Conservation (phyloP, 345 rosid species). For the Lepidium africanum region DNA sequence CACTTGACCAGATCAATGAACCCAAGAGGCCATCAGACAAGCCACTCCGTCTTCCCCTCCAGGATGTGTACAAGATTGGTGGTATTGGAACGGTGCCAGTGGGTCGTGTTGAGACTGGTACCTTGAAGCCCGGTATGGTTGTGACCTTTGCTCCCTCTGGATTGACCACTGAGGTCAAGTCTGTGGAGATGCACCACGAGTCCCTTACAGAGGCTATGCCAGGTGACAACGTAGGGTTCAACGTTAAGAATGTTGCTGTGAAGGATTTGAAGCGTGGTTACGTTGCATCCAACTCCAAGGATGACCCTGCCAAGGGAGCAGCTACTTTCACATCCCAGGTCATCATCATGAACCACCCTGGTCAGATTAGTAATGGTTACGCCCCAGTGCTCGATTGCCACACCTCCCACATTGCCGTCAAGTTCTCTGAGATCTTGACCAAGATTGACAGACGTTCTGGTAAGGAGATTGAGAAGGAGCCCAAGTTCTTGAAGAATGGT, state of each 20-base stretch:
- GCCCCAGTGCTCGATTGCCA: constrained; percentile 92
- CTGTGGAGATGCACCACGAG: constrained; percentile 94
- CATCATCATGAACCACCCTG: constrained; percentile 93
- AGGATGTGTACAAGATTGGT: constrained; percentile 63
- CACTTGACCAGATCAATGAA: constrained; percentile 43
- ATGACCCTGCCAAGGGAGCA: constrained; percentile 77
- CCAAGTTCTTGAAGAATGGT: constrained; percentile 63
- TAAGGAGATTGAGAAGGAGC: constrained; percentile 80
- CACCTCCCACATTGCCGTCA: constrained; percentile 82
- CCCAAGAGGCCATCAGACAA: constrained; percentile 89
- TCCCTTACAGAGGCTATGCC: constrained; percentile 75
- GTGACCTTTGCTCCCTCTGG: constrained; percentile 74
- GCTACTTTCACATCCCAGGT: constrained; percentile 79
- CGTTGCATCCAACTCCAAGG: constrained; percentile 86
- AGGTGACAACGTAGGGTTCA: constrained; percentile 78
- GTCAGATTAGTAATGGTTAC: constrained; percentile 80
- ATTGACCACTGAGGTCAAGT: constrained; percentile 77
- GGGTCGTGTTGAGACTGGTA: constrained; percentile 63
- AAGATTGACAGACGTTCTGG: constrained; percentile 75
- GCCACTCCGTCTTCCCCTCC: constrained; percentile 75
- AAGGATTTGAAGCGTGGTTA: constrained; percentile 83
- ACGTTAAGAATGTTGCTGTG: constrained; percentile 77
- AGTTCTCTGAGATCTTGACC: constrained; percentile 57
- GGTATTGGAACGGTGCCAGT: constrained; percentile 63
- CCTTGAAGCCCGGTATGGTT: constrained; percentile 64